Conservation (phyloP, 2,329 filamentous ascomycete genomes). For the Alternaria rosae region DNA sequence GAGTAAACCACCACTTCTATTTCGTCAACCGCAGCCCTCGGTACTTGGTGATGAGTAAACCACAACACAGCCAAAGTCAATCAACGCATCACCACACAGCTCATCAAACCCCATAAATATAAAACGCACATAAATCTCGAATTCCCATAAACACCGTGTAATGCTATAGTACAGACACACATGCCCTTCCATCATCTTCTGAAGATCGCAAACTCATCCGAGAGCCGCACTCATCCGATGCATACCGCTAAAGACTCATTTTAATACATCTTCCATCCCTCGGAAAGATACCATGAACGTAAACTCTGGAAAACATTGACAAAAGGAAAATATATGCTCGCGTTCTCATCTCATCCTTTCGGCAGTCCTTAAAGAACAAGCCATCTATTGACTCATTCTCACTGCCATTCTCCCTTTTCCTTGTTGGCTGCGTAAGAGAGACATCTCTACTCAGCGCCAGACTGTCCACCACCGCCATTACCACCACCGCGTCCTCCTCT, state of each 20-base stretch:
- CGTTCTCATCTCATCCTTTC: background rate
- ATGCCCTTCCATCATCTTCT: background rate
- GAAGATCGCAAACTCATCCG: background rate
- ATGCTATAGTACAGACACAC: background rate
- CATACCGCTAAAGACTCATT: background rate
- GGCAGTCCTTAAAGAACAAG: too few relatives aligned
- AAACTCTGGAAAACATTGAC: background rate
- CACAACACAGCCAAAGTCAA: background rate
- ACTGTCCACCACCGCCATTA: constrained; percentile 13
- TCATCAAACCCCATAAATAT: background rate
- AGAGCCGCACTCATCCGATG: background rate
- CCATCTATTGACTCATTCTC: too few relatives aligned
- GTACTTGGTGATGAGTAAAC: background rate
- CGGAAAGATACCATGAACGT: background rate
- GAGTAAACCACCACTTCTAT: background rate
- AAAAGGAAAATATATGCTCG: background rate
- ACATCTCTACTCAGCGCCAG: constrained; percentile 12
- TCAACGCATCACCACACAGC: background rate
- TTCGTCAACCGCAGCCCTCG: background rate
- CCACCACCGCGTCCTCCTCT: constrained; percentile 35
- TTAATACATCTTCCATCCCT: background rate
- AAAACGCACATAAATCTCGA: background rate
- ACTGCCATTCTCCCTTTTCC: too few relatives aligned
- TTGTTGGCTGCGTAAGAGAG: too few relatives aligned
- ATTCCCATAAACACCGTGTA: background rate